phyloP scores from a whole-genome alignment of 495 filamentous ascomycete species.

The Neurospora intermedia region DNA sequence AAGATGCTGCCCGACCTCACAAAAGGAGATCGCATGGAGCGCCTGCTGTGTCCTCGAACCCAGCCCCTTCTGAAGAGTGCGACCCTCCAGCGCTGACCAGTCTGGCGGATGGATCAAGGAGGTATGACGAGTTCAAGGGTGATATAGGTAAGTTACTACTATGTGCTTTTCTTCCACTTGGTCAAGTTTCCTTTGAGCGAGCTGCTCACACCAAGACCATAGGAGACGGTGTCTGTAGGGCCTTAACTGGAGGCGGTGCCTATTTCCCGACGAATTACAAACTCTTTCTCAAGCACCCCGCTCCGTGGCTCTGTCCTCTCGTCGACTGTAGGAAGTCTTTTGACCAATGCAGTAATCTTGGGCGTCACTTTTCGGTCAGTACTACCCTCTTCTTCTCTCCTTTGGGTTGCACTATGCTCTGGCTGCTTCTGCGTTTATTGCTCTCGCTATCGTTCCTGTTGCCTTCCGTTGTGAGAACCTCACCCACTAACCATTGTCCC shows the following conservation, averaged over 20 bases:
- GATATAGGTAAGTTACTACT: neutral
- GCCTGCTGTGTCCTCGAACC: neutral
- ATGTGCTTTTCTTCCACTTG: neutral
- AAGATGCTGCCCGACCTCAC: neutral
- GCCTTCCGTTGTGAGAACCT: too few species aligned
- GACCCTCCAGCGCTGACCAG: neutral
- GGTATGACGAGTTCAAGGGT: neutral
- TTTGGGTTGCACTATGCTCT: neutral
- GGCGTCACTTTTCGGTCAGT: neutral
- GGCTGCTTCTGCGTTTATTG: neutral
- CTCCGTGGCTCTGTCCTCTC: neutral
- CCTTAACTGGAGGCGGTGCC: neutral
- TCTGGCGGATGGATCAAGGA: neutral
- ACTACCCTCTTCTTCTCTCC: neutral
- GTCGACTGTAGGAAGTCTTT: neutral
- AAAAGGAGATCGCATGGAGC: neutral
- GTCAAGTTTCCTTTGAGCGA: neutral
- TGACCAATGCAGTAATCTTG: neutral
- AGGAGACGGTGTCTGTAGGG: neutral
- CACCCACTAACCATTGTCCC: neutral
- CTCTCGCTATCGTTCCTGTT: neutral
- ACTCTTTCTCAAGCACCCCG: fast-evolving
- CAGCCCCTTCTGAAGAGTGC: neutral
- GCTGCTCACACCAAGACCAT: neutral
- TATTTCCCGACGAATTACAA: neutral